phyloP scores from a whole-genome alignment of 805 yeast species.

The Cyberlindnera nakhonratchasimensis region DNA sequence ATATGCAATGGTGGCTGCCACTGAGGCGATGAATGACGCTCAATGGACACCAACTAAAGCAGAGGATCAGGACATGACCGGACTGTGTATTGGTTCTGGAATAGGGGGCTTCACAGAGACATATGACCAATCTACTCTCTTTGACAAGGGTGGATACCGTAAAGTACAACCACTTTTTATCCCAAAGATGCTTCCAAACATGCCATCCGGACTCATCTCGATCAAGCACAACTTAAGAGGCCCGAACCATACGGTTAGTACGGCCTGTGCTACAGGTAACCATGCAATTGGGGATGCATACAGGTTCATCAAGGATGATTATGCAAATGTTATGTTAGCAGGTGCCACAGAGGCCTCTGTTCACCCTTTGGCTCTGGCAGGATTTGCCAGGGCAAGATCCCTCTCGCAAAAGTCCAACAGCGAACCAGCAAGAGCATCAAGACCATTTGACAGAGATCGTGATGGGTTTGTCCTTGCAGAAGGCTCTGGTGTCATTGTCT shows the following conservation, averaged over 20 bases:
- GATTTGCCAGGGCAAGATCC: slow-evolving; percentile 87
- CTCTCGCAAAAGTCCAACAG: slow-evolving; percentile 63
- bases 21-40: slow-evolving; percentile 75
- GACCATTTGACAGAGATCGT: slow-evolving; percentile 82
- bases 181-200: slow-evolving; percentile 79
- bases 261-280: slow-evolving; percentile 97
- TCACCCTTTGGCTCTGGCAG: slow-evolving; percentile 84
- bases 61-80: slow-evolving; percentile 39
- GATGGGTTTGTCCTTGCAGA: slow-evolving; percentile 92
- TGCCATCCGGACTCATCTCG: slow-evolving; percentile 93
- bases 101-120: slow-evolving; percentile 82
- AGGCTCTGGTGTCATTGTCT: slow-evolving; percentile 79
- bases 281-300: slow-evolving; percentile 93
- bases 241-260: slow-evolving; percentile 81
- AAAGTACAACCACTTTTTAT: slow-evolving; percentile 82
- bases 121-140: slow-evolving; percentile 57
- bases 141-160: slow-evolving; percentile 51
- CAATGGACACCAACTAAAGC: slow-evolving; percentile 41
- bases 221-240: slow-evolving; percentile 76
- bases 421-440: slow-evolving; percentile 60
- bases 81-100: slow-evolving; percentile 91
- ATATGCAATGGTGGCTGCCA: slow-evolving; percentile 71
- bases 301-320: slow-evolving; percentile 72
- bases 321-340: slow-evolving; percentile 83
- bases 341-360: slow-evolving; percentile 92